Conservation (phyloP, 768 basidiomycete species). For the Phanerochaete carnosa region DNA sequence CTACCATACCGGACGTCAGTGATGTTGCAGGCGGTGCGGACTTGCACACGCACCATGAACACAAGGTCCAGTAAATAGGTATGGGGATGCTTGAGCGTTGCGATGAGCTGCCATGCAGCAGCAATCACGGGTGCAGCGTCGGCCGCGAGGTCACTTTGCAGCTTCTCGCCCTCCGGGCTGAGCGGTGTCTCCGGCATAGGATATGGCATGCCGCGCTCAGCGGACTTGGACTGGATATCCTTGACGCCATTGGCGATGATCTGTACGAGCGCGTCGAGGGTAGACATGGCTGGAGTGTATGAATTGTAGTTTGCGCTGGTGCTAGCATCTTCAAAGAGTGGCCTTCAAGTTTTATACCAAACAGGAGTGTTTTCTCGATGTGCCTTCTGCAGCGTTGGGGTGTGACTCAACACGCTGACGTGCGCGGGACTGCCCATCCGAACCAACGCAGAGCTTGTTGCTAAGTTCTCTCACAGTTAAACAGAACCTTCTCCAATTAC, state of each 20-base stretch:
- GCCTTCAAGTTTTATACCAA: no score
- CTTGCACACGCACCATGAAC: neutral
- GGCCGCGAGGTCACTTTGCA: neutral
- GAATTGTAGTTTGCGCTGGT: no score
- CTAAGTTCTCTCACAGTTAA: no score
- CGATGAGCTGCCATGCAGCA: conserved; percentile 11
- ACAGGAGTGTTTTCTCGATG: no score
- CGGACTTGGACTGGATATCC: neutral
- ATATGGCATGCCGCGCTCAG: neutral
- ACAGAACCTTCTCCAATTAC: no score
- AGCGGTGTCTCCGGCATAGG: neutral
- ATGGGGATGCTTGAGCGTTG: conserved; percentile 3
- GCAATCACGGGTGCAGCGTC: conserved; percentile 7
- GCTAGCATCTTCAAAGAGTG: no score
- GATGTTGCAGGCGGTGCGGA: neutral
- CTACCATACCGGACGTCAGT: conserved; percentile 2
- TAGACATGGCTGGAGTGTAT: neutral
- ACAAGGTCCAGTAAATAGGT: neutral
- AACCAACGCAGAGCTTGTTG: neutral
- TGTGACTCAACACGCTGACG: neutral
- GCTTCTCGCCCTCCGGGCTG: neutral
- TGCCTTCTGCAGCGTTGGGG: neutral
- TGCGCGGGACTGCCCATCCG: neutral
- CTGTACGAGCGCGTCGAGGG: conserved; percentile 3
- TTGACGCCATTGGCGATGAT: conserved; percentile 7